These are phyloP conservation scores for Kwoniella sp. DNA, from an alignment of 768 basidiomycete species.

Conservation along the genomic window DNA sequence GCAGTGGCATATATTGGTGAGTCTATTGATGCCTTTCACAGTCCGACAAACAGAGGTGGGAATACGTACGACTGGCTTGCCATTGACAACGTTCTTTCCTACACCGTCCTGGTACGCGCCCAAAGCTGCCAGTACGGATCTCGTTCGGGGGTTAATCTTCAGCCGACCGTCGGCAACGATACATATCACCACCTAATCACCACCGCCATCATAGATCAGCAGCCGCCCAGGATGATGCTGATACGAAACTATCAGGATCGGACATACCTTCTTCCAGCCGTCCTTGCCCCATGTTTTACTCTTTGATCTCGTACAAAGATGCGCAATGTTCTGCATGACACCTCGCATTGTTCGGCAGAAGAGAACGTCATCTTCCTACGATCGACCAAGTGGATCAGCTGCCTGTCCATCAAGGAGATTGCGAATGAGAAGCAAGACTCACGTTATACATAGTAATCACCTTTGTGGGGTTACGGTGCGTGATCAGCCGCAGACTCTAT, in stretches of 20 bases:
- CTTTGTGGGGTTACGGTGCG: no score
- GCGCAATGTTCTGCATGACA: slow-evolving; percentile 89
- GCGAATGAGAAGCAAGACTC: slow-evolving; percentile 53
- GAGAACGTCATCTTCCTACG: slow-evolving; percentile 73
- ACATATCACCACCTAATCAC: slow-evolving; percentile 73
- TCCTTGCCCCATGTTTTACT: slow-evolving; percentile 96
- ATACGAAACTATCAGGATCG: background rate
- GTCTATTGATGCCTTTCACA: background rate
- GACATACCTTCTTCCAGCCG: slow-evolving; percentile 83
- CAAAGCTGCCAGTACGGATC: slow-evolving; percentile 79
- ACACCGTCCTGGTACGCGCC: slow-evolving; percentile 89
- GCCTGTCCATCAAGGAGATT: background rate
- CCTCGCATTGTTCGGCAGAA: slow-evolving; percentile 91
- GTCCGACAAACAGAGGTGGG: no score
- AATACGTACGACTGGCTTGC: slow-evolving; percentile 65
- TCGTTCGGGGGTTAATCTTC: slow-evolving; percentile 71
- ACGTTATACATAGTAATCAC: slow-evolving; percentile 96
- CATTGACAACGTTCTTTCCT: slow-evolving; percentile 66
- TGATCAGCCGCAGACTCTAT: no score
- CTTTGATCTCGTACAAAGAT: slow-evolving; percentile 79
- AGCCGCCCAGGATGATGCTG: background rate
- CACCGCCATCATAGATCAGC: background rate
- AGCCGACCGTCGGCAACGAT: slow-evolving; percentile 82
- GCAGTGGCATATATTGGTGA: background rate
- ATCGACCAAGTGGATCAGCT: background rate